phyloP scores from a whole-genome alignment of 306 rosid species.

The Lathyrus sativus region DNA sequence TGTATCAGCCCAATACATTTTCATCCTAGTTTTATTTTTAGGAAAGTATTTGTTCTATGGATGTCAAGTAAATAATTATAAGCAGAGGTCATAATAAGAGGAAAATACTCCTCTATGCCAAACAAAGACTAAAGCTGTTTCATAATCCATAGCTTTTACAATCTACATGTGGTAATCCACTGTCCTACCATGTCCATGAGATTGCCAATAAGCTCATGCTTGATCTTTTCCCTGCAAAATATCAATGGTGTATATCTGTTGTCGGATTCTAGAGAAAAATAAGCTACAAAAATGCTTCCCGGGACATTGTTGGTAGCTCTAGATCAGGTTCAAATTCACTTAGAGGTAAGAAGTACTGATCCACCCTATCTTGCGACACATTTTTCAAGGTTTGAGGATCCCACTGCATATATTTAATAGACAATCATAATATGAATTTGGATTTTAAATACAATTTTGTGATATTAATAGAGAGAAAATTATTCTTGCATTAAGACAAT shows the following conservation, averaged over 20 bases:
- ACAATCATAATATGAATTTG: slow-evolving; percentile 11
- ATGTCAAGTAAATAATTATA: not conserved
- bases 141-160: slow-evolving; percentile 30
- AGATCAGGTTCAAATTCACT: slow-evolving; percentile 69
- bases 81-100: not conserved
- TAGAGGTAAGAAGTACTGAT: slow-evolving; percentile 65
- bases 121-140: not conserved
- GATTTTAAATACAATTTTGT: not conserved
- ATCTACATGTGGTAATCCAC: slow-evolving; percentile 13
- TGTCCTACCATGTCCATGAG: slow-evolving; percentile 13
- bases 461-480: not conserved
- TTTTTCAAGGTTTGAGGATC: slow-evolving; percentile 85
- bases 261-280: not conserved
- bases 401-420: slow-evolving; percentile 64
- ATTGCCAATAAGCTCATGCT: slow-evolving; percentile 22
- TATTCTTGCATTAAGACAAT: not conserved
- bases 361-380: slow-evolving; percentile 83
- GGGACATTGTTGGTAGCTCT: slow-evolving; percentile 64
- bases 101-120: not conserved
- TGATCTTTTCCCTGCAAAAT: slow-evolving; percentile 17
- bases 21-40: slow-evolving; percentile 1
- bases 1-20: not conserved
- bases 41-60: slow-evolving; percentile 1
- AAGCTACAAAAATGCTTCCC: slow-evolving; percentile 67
- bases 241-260: slow-evolving; percentile 19